These are phyloP conservation scores for Astrephomene gubernaculifera DNA, from an alignment of 139 green algal genomes.

Conservation along the genomic window DNA sequence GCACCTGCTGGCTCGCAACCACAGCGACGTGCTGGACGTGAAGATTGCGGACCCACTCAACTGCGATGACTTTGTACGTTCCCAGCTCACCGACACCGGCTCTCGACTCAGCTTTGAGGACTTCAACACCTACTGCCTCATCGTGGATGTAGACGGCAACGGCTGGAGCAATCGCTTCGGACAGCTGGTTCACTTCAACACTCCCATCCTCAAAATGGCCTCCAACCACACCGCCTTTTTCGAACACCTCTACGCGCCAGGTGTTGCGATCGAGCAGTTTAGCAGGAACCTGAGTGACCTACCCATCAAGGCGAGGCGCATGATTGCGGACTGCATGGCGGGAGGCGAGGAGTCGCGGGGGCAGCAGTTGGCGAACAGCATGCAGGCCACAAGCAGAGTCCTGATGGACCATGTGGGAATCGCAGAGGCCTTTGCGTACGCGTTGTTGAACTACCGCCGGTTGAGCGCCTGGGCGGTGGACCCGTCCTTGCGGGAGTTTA, in stretches of 20 bases:
- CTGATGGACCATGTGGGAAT: slow-evolving; percentile 23
- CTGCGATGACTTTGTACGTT: slow-evolving; percentile 5
- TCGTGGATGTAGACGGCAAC: slow-evolving; percentile 67
- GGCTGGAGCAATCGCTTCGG: slow-evolving; percentile 61
- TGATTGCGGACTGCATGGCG: neutral
- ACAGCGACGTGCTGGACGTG: slow-evolving; percentile 44
- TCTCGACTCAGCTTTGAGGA: slow-evolving; percentile 7
- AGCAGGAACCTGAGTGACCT: slow-evolving; percentile 13
- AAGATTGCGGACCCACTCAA: neutral
- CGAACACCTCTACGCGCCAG: slow-evolving; percentile 53
- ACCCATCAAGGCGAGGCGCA: neutral
- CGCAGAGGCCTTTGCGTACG: slow-evolving; percentile 17
- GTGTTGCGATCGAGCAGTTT: slow-evolving; percentile 14
- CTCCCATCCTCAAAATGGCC: slow-evolving; percentile 60
- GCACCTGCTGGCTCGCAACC: slow-evolving; percentile 41
- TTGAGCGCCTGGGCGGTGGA: slow-evolving; percentile 3
- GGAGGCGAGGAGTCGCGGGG: neutral
- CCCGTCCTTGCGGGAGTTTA: neutral
- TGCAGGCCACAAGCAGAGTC: neutral
- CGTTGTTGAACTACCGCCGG: neutral
- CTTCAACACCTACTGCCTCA: slow-evolving; percentile 13
- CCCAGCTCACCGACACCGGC: neutral
- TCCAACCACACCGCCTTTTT: slow-evolving; percentile 56
- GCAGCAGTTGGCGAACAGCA: neutral
- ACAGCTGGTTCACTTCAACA: slow-evolving; percentile 53